A percentile compares a stretch with the other conserved stretches of the same genome.
Conservation (phyloP, 1,284 basidiomycete genomes). For the Ustilago lituana region DNA sequence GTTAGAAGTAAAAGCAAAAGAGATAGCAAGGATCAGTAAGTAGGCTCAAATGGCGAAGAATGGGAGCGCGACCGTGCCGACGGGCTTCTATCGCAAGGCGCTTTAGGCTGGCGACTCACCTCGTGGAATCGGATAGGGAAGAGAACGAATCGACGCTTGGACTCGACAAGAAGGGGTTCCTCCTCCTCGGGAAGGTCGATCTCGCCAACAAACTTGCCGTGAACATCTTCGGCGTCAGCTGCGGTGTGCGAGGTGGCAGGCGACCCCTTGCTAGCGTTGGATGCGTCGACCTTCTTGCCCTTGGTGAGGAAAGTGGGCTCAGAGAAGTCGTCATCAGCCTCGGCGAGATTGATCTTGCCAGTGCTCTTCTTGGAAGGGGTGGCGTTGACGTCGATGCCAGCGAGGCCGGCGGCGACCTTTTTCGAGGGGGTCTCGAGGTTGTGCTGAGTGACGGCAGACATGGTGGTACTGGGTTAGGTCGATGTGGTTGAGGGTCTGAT, state of each 20-base stretch:
- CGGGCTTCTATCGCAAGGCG: neutral
- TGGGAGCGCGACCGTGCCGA: too few relatives aligned
- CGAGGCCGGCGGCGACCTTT: conserved; percentile 63
- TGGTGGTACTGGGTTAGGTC: conserved; percentile 2
- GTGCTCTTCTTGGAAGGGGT: conserved; percentile 57
- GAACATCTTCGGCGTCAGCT: conserved; percentile 33
- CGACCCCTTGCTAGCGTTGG: conserved; percentile 13
- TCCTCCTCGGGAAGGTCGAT: conserved; percentile 65
- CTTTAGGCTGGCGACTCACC: conserved; percentile 41
- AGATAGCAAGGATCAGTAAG: too few relatives aligned
- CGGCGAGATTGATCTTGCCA: conserved; percentile 21
- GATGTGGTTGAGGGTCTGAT: conserved; percentile 1
- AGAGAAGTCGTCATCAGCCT: conserved; percentile 43
- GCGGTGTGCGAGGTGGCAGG: conserved; percentile 8
- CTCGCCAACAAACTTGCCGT: conserved; percentile 65
- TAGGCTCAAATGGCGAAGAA: neutral
- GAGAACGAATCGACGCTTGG: conserved; percentile 64
- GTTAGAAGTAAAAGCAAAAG: too few relatives aligned
- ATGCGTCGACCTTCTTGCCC: conserved; percentile 41
- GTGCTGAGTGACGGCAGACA: conserved; percentile 53
- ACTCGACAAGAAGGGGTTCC: conserved; percentile 65
- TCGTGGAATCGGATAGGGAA: conserved; percentile 68
- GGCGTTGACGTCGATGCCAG: conserved; percentile 64
- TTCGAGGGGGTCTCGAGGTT: conserved; percentile 64
- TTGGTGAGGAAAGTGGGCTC: conserved; percentile 54